Base-by-base conservation (phyloP, 352 stramenopile species). In the Hyaloperonospora arabidopsidis region DNA sequence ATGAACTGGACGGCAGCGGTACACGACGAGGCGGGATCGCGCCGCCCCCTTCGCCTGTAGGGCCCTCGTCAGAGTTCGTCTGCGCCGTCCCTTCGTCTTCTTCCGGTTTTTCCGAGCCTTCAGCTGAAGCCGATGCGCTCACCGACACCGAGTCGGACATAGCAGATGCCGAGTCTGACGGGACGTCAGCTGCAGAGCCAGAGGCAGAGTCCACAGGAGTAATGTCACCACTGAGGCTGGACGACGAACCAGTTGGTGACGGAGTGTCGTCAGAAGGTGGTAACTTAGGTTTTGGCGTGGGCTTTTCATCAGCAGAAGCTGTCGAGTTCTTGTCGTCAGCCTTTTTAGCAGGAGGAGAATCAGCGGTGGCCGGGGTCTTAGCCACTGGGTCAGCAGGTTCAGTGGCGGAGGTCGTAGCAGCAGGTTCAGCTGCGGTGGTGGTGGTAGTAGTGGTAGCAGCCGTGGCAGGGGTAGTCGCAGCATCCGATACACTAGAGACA, bases 1-100 rank as follows among this genome's bases (percentile, higher is more conserved):
- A 68, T 12, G 59, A 71, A 11, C 54, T 56, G 41, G 59, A 54
- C 7, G 65, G 58, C 35, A 52, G 46, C 22, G 59, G 61, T 4
- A 47, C 59, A 1, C 41, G 54, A 23, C 63, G 63, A 1, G 63
- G 50, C 19, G 63, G 40, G n/a, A 71, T 71, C 38, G 63, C 63
- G 14, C 63, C 63, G 6, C 63, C 63, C 15, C 43, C 55, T 15
- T 61, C 49, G 14, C 61, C 61, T 1, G 55, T 65, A 5, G 53
- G 46, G 14, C 53, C 58, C 18, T 45, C 54, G 45, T 59, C 52
- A 7, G 54, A 56, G 32, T 41, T 51, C 2, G 61, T 65, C 18
- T 64, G 50, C 2, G 60, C 53, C 19, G 54, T 55, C 28, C 53
- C 12, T 4, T 52, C 45, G 15, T 67, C 54, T 19, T 52, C 14